Percentiles rank a stretch among this genome's conserved stretches.
Conservation (phyloP, 1,284 basidiomycete species). For the Austroboletus niveus region DNA sequence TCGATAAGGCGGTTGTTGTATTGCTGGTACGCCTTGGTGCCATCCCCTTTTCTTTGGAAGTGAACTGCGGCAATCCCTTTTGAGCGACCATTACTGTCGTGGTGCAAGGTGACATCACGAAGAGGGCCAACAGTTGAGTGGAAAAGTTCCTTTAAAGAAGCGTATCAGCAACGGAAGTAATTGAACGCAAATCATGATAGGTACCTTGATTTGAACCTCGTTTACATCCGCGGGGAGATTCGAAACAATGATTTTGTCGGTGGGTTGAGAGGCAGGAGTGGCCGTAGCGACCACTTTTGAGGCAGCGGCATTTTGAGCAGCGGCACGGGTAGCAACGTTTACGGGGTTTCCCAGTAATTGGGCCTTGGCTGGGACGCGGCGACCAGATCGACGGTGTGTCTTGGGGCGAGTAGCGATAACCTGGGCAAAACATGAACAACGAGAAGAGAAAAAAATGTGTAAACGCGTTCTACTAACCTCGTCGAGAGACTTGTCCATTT, state of each 20-base stretch:
- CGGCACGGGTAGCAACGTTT: slow-evolving; percentile 51
- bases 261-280: slow-evolving; percentile 39
- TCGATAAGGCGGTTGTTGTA: slow-evolving; percentile 99
- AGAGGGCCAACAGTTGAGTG: slow-evolving; percentile 87
- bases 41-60: slow-evolving; percentile 88
- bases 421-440: slow-evolving; percentile 41
- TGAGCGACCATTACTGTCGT: slow-evolving; percentile 82
- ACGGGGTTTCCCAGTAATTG: slow-evolving; percentile 57
- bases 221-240: slow-evolving; percentile 96
- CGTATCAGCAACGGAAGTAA: slow-evolving; percentile 3
- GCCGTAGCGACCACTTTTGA: slow-evolving; percentile 41
- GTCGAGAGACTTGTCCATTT: slow-evolving; percentile 88
- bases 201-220: slow-evolving; percentile 89
- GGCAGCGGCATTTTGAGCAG: slow-evolving; percentile 38
- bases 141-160: slow-evolving; percentile 79
- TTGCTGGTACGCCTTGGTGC: slow-evolving; percentile 86
- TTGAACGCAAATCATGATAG: slow-evolving; percentile 21
- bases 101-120: slow-evolving; percentile 80
- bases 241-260: slow-evolving; percentile 95
- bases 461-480: slow-evolving; percentile 54
- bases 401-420: slow-evolving; percentile 71
- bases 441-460: slow-evolving; percentile 12
- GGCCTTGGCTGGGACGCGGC: slow-evolving; percentile 43
- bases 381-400: slow-evolving; percentile 45
- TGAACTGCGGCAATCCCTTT: slow-evolving; percentile 89